Conservation (phyloP, 768 basidiomycete genomes). For the Hygrocybe punicea region DNA sequence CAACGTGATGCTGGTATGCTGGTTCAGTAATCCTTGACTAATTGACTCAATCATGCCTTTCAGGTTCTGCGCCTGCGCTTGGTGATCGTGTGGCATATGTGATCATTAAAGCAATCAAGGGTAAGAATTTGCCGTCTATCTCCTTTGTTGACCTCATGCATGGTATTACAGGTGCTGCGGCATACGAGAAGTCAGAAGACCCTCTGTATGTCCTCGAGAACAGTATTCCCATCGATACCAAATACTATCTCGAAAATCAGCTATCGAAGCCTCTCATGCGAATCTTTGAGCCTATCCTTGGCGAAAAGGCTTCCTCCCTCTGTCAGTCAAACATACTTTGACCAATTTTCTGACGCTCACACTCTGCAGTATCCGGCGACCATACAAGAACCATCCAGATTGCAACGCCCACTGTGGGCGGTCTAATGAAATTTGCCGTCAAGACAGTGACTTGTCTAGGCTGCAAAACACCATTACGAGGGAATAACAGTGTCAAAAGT, state of each 20-base stretch:
- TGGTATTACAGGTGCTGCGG: conserved; percentile 77
- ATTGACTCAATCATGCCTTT: background rate
- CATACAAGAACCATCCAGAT: conserved; percentile 95
- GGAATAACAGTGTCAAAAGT: conserved; percentile 75
- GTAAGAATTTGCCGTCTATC: conserved; percentile 33
- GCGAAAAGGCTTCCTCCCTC: conserved; percentile 82
- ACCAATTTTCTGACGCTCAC: conserved; percentile 6
- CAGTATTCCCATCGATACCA: conserved; percentile 96
- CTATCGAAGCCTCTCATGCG: conserved; percentile 94
- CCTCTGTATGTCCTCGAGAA: conserved; percentile 97
- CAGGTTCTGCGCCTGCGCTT: conserved; percentile 92
- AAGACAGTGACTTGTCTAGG: conserved; percentile 94
- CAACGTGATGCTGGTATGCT: conserved; percentile 82
- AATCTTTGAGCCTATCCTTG: conserved; percentile 97
- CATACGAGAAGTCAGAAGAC: conserved; percentile 98
- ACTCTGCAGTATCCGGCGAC: conserved; percentile 72
- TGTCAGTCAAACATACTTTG: conserved; percentile 47
- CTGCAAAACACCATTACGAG: conserved; percentile 84
- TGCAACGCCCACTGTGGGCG: conserved; percentile 93
- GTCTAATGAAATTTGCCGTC: conserved; percentile 98
- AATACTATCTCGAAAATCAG: conserved; percentile 97
- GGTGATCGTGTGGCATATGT: conserved; percentile 99
- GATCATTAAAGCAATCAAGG: conserved; percentile 94
- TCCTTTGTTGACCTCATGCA: background rate
- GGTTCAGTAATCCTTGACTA: background rate